Conservation (phyloP, 805 yeast species). For the Saccharomycopsis fermentans region DNA sequence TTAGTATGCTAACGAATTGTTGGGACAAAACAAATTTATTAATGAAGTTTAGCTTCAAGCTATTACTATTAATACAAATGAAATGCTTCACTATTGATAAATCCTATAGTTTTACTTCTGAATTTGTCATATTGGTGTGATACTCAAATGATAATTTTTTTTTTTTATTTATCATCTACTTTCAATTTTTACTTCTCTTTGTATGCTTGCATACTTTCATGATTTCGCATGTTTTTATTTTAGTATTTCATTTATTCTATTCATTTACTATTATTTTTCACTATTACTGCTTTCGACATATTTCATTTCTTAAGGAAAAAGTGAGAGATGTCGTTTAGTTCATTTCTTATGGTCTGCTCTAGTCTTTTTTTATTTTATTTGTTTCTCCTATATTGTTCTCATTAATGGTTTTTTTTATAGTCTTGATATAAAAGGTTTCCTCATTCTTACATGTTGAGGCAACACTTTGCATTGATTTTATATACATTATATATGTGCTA, state of each 20-base stretch:
- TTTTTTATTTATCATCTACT: background rate
- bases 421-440: background rate
- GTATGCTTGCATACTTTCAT: constrained; percentile 1
- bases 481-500: background rate
- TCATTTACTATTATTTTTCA: background rate
- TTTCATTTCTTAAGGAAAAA: background rate
- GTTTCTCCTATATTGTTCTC: background rate
- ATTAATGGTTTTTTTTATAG: background rate
- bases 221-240: background rate
- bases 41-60: no score
- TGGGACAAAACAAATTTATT: background rate
- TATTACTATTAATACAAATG: no score
- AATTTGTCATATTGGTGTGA: background rate
- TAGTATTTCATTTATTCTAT: background rate
- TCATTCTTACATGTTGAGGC: background rate
- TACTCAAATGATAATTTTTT: background rate
- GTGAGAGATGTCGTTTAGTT: background rate
- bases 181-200: background rate
- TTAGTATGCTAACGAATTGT: background rate
- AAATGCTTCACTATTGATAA: background rate
- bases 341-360: no score
- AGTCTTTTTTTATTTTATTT: no score
- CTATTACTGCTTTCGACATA: background rate
- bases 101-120: background rate
- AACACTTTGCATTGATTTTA: background rate